These are phyloP conservation scores for Coriaria nepalensis DNA, from an alignment of 306 rosid genomes.

Conservation along the genomic window DNA sequence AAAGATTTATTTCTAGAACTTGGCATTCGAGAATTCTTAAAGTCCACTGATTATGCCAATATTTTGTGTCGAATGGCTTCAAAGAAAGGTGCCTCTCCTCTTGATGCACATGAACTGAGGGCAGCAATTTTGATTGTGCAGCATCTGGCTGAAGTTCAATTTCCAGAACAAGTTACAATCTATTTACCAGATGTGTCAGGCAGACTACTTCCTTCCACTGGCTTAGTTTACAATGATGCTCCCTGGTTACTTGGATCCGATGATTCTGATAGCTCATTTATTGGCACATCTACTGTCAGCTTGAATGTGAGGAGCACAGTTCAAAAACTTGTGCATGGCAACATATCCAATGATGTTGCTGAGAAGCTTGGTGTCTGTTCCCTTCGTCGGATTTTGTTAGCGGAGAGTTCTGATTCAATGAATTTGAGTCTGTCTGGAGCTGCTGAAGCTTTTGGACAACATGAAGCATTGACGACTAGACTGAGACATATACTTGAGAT, in stretches of 20 bases:
- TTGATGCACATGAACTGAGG: conserved; percentile 66
- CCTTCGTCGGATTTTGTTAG: conserved; percentile 80
- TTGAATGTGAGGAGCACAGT: conserved; percentile 51
- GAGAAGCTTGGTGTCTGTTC: conserved; percentile 94
- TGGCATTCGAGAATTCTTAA: conserved; percentile 75
- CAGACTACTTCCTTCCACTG: conserved; percentile 56
- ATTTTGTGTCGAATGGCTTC: conserved; percentile 74
- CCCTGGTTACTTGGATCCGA: conserved; percentile 93
- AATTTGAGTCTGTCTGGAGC: conserved; percentile 91
- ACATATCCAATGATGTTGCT: conserved; percentile 88
- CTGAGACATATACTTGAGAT: conserved; percentile 97
- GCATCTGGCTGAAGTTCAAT: conserved; percentile 75
- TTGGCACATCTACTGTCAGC: conserved; percentile 31
- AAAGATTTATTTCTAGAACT: conserved; percentile 63
- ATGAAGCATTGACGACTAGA: conserved; percentile 92
- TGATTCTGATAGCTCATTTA: conserved; percentile 46
- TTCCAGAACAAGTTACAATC: conserved; percentile 44
- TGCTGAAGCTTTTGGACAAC: conserved; percentile 97
- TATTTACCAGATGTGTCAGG: conserved; percentile 76
- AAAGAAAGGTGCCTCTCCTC: conserved; percentile 74
- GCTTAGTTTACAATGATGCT: conserved; percentile 89
- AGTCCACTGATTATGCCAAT: conserved; percentile 57
- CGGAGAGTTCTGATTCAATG: conserved; percentile 97
- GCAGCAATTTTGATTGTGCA: conserved; percentile 78
- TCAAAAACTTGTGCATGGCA: conserved; percentile 91